Evolutionary conservation across 2,329 filamentous ascomycete species (phyloP).

Genomic region (Onygena corvina): DNA sequence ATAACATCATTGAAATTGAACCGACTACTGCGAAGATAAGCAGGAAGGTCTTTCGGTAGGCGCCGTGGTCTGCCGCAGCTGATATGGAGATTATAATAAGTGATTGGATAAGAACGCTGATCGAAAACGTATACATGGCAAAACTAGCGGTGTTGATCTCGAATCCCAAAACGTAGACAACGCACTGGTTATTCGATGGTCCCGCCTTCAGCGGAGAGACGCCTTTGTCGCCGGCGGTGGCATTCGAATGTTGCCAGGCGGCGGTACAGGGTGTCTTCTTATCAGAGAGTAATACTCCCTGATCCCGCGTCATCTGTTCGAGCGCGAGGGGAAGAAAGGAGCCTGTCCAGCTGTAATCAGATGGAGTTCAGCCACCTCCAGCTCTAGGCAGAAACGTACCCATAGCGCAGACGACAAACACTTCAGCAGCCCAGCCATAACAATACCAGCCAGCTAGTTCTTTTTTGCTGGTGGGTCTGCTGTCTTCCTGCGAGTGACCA

Average conservation of each 20-base stretch:
- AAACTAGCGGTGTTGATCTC: conserved; percentile 58
- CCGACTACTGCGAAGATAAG: conserved; percentile 75
- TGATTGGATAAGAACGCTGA: conserved; percentile 80
- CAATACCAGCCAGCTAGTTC: conserved; percentile 92
- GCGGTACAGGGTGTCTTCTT: conserved; percentile 60
- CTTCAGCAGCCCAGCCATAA: conserved; percentile 92
- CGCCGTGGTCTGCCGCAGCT: conserved; percentile 87
- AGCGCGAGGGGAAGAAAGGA: conserved; percentile 94
- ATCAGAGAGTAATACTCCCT: conserved; percentile 74
- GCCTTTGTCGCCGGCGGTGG: conserved; percentile 8
- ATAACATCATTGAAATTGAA: conserved; percentile 73
- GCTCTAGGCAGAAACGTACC: conserved; percentile 33
- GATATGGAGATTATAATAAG: conserved; percentile 92
- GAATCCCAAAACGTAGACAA: conserved; percentile 67
- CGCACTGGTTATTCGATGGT: conserved; percentile 52
- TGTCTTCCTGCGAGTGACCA: conserved; percentile 50
- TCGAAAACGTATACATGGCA: conserved; percentile 68
- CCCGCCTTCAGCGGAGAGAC: conserved; percentile 13
- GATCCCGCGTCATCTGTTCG: conserved; percentile 84
- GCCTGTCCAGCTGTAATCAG: conserved; percentile 38
- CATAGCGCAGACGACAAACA: conserved; percentile 84
- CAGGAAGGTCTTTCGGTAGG: conserved; percentile 77
- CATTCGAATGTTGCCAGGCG: conserved; percentile 39
- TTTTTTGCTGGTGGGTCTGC: conserved; percentile 69
- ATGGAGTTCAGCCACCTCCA: not conserved